Base-by-base conservation (phyloP, 2,329 filamentous ascomycete species). In the Botrytis paeoniae region DNA sequence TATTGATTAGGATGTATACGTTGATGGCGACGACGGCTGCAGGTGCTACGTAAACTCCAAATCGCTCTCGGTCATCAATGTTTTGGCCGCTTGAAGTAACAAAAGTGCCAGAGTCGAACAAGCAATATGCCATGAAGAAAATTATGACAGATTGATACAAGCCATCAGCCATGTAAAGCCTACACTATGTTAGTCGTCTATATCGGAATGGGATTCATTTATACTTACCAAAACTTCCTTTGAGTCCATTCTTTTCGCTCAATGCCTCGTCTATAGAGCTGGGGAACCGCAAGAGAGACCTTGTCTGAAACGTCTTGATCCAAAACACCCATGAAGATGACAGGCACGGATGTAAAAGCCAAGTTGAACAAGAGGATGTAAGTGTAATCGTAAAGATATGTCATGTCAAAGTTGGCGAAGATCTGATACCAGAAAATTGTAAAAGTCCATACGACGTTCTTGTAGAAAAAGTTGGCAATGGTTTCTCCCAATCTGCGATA, bases 391-490 rank as follows among this genome's bases (percentile, higher is more conserved):
- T 97, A 98, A 70, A 98, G 89, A 81, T 98, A 98, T 63, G 95
- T 95, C 82, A 95, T 94, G 84, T 99, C 96, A 82, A 97, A 98
- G 83, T 97, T 92, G 85, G 93, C 94, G 83, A 92, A 99, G 71
- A 97, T 93, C 81, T 97, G 94, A 83, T 93, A 99, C 95, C 95
- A 98, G 87, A 98, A 98, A 73, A 99, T 92, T 61, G 92, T 89
- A 80, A 98, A 95, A 0, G 94, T 96, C 96, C 96, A 99, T 70
- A 98, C 92, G 83, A 99, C 92, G 85, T 98, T 99, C 92, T 99
- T 99, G 89, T 98, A 99, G 86, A 99, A 99, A 87, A 99, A 99
- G 82, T 99, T 99, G 82, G 94, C 94, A 79, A 97, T 98, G 64
- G 92, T 93, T 85, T 99, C 96, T 43, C 92, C 94, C 81, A 99